Percentiles rank a stretch among this genome's conserved stretches.
These are phyloP conservation scores for Ampelocalamus luodianensis DNA, from an alignment of 176 grass and related monocot genomes.

Conservation along the genomic window DNA sequence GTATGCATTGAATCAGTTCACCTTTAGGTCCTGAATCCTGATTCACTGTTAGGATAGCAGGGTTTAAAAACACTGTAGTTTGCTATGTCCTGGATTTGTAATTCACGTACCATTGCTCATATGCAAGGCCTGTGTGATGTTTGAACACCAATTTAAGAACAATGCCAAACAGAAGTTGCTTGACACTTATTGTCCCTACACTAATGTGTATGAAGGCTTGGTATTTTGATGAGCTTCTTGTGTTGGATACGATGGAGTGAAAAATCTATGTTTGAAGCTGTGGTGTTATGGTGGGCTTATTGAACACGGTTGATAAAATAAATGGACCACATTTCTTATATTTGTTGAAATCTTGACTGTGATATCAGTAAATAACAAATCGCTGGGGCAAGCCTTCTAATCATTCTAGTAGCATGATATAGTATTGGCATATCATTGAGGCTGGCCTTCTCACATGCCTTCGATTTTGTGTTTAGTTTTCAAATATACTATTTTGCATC, in stretches of 20 bases:
- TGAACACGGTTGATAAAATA: neutral
- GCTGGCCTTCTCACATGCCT: neutral
- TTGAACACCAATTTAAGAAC: neutral
- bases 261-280: neutral
- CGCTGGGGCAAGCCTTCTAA: neutral
- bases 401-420: neutral
- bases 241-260: neutral
- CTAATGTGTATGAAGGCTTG: neutral
- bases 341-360: neutral
- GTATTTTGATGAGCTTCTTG: neutral
- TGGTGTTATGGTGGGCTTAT: neutral
- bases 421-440: neutral
- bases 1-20: neutral
- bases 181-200: neutral
- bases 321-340: neutral
- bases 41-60: neutral
- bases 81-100: neutral
- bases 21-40: neutral
- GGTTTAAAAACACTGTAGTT: neutral
- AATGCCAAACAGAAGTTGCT: conserved; percentile 1
- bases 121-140: neutral
- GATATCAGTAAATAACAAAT: neutral
- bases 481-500: neutral
- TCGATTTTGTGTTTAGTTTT: neutral
- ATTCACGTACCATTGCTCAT: neutral